Percentiles rank a stretch among this genome's conserved stretches.
Evolutionary conservation across 2,329 filamentous ascomycete species (phyloP).

Genomic region (Aspergillus fumigatus): DNA sequence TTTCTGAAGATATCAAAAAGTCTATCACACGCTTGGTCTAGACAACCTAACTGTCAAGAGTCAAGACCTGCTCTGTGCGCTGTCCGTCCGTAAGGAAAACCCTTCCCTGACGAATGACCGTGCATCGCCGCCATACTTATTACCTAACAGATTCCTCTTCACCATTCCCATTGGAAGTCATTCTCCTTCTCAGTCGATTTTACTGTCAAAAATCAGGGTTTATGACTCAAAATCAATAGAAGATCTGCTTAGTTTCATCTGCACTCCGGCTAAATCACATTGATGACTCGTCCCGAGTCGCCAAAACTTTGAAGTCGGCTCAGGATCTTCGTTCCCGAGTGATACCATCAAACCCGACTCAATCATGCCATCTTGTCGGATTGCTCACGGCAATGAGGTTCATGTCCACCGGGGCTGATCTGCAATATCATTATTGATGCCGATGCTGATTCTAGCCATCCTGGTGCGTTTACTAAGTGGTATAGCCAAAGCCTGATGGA

Average conservation of each 20-base stretch:
- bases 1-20: not conserved
- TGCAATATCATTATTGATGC: not conserved
- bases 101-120: slow-evolving; percentile 21
- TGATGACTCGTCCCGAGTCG: not conserved
- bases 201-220: not conserved
- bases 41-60: slow-evolving; percentile 14
- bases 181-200: not conserved
- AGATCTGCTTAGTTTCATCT: not conserved
- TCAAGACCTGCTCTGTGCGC: slow-evolving; percentile 23
- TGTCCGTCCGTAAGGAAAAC: slow-evolving; percentile 5
- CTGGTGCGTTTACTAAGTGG: not conserved
- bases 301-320: too few species aligned
- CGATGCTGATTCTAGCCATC: not conserved
- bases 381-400: not conserved
- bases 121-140: slow-evolving; percentile 18
- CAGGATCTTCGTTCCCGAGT: not conserved
- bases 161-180: slow-evolving; percentile 12
- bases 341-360: not conserved
- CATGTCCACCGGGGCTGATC: not conserved
- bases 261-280: not conserved
- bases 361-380: not conserved
- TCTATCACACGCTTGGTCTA: slow-evolving; percentile 9
- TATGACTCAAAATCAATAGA: not conserved
- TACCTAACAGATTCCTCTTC: slow-evolving; percentile 30
- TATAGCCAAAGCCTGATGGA: not conserved